Evolutionary conservation across 495 filamentous ascomycete genomes (phyloP).

Genomic region (Symbiotaphrina buchneri): DNA sequence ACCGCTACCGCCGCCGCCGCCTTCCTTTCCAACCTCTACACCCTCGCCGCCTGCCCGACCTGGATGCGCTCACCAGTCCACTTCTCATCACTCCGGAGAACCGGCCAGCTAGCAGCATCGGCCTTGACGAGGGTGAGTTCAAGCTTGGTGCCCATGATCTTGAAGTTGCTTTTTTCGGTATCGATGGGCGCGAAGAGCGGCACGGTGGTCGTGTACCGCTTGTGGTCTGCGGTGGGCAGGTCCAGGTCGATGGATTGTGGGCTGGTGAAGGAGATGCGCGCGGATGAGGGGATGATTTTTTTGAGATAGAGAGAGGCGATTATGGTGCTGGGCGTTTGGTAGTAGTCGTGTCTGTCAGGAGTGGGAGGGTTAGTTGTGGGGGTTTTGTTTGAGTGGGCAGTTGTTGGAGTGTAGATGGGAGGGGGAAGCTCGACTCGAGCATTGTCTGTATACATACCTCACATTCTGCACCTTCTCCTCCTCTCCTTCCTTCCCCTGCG

Average conservation of each 20-base stretch:
- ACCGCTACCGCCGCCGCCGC: background rate
- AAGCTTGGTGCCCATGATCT: conserved; percentile 86
- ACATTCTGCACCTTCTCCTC: conserved; percentile 43
- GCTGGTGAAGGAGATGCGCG: conserved; percentile 41
- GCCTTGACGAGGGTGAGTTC: conserved; percentile 70
- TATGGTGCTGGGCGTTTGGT: conserved; percentile 68
- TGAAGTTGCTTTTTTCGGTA: conserved; percentile 46
- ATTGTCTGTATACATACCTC: conserved; percentile 28
- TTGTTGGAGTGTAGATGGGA: background rate
- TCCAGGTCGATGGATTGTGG: conserved; percentile 40
- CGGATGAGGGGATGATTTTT: conserved; percentile 72
- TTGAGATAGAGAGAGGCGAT: conserved; percentile 90
- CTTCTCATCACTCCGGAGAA: conserved; percentile 65
- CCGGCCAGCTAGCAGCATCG: conserved; percentile 69
- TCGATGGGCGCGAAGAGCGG: conserved; percentile 61
- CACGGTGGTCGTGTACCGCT: conserved; percentile 55
- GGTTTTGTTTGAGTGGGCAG: background rate
- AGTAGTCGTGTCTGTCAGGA: conserved; percentile 58
- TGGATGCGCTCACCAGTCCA: conserved; percentile 64
- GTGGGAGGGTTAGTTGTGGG: background rate
- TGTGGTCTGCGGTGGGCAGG: conserved; percentile 62
- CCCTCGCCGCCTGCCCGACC: conserved; percentile 53
- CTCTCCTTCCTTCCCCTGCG: conserved; percentile 24
- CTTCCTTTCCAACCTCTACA: conserved; percentile 10
- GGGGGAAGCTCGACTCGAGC: conserved; percentile 1